These are phyloP conservation scores for Aspergillus fumigatus DNA, from an alignment of 2,329 filamentous ascomycete species.

Conservation along the genomic window DNA sequence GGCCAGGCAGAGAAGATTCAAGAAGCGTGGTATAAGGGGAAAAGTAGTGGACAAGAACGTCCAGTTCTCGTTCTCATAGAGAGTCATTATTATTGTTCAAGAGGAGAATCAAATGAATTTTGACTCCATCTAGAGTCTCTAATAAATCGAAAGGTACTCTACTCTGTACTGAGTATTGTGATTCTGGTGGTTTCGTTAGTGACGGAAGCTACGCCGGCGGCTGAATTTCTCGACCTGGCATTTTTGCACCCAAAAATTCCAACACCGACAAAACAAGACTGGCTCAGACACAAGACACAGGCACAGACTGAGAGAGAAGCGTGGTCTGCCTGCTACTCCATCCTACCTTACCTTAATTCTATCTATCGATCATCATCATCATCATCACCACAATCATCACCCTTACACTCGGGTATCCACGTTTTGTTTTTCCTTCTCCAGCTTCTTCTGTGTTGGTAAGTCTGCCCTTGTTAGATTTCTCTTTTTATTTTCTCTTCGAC, in stretches of 20 bases:
- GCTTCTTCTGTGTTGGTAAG: conserved; percentile 2
- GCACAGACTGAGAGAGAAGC: conserved; percentile 4
- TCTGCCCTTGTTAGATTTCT: background rate
- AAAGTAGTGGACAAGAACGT: background rate
- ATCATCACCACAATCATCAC: background rate
- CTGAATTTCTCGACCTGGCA: conserved; percentile 34
- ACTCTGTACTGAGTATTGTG: background rate
- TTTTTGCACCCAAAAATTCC: conserved; percentile 33
- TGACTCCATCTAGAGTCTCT: background rate
- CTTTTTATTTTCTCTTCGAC: background rate
- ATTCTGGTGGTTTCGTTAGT: conserved; percentile 19
- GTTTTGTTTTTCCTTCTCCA: background rate
- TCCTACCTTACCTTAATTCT: background rate
- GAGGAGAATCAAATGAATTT: background rate
- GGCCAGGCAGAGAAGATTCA: conserved; percentile 3
- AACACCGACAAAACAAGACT: conserved; percentile 17
- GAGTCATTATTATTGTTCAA: background rate
- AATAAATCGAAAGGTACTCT: too few relatives aligned
- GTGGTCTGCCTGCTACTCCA: conserved; percentile 4
- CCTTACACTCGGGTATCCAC: conserved; percentile 2
- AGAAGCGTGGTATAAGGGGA: background rate
- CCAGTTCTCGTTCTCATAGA: background rate
- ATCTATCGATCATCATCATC: conserved; percentile 2
- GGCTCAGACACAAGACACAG: conserved; percentile 8
- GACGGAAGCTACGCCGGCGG: conserved; percentile 37